These are phyloP conservation scores for Neurospora hispaniola DNA, from an alignment of 495 filamentous ascomycete species.

Conservation along the genomic window DNA sequence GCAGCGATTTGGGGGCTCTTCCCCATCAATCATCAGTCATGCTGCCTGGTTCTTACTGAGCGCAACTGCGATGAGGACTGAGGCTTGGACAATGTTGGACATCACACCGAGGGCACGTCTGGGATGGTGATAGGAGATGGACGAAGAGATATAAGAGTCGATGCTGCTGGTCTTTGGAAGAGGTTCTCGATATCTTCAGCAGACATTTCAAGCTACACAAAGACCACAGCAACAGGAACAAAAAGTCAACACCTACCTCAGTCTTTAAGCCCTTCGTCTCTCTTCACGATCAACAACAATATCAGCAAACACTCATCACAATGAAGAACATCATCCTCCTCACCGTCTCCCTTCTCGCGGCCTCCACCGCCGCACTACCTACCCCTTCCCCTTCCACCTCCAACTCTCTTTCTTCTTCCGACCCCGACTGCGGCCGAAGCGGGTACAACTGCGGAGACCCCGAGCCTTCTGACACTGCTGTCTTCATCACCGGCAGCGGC, in stretches of 20 bases:
- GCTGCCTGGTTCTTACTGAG: neutral
- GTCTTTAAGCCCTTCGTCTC: neutral
- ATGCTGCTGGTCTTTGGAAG: neutral
- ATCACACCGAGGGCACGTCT: neutral
- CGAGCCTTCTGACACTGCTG: neutral
- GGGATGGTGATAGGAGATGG: neutral
- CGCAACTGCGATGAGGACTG: neutral
- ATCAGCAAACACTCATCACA: neutral
- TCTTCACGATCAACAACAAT: neutral
- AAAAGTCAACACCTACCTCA: neutral
- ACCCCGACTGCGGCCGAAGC: neutral
- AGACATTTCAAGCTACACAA: neutral
- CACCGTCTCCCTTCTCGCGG: neutral
- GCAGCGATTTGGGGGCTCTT: neutral
- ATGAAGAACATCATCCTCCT: neutral
- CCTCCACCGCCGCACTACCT: neutral
- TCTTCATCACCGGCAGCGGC: neutral
- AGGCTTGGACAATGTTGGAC: neutral
- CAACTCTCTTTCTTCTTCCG: neutral
- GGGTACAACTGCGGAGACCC: neutral
- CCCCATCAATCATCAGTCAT: neutral
- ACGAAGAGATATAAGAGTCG: neutral
- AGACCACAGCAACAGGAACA: neutral
- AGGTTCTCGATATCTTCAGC: neutral
- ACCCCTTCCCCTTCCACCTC: neutral